Percentiles rank a stretch among this genome's conserved stretches.
phyloP scores from a whole-genome alignment of 2,329 filamentous ascomycete genomes.

The Akanthomyces dipterigenus region DNA sequence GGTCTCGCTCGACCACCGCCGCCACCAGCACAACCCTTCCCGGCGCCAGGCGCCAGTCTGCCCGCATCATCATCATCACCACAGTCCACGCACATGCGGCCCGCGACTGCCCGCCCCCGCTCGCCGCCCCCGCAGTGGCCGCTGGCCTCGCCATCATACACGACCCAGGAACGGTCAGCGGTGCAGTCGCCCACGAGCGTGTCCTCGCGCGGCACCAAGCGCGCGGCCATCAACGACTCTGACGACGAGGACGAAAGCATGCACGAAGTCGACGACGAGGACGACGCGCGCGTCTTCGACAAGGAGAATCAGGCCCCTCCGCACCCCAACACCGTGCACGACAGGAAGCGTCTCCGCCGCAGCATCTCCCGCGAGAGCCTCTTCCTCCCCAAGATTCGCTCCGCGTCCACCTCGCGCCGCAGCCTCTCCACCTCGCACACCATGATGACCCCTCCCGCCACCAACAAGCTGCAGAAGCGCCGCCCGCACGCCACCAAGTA shows the following conservation, averaged over 20 bases:
- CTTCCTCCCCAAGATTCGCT: conserved; percentile 26
- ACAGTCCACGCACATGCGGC: conserved; percentile 3
- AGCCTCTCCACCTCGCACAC: conserved; percentile 22
- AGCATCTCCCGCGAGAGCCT: conserved; percentile 39
- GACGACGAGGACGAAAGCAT: conserved; percentile 23
- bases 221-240: conserved; percentile 32
- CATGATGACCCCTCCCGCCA: conserved; percentile 9
- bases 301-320: conserved; percentile 16
- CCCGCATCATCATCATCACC: conserved; percentile 16
- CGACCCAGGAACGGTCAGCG: conserved; percentile 15
- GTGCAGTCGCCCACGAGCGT: conserved; percentile 28
- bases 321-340: conserved; percentile 28
- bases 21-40: not conserved
- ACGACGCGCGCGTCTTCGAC: not conserved
- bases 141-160: conserved; percentile 18
- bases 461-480: conserved; percentile 23
- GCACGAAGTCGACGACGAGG: conserved; percentile 13
- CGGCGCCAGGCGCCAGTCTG: conserved; percentile 6
- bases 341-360: conserved; percentile 47
- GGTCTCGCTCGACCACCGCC: conserved; percentile 18
- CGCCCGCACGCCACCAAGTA: conserved; percentile 5
- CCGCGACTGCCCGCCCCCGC: conserved; percentile 3
- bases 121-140: conserved; percentile 17
- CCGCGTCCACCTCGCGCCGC: conserved; percentile 19
- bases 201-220: conserved; percentile 44